Conservation (phyloP, 164 flowering plant genomes). For the Nymphaea colorata region DNA sequence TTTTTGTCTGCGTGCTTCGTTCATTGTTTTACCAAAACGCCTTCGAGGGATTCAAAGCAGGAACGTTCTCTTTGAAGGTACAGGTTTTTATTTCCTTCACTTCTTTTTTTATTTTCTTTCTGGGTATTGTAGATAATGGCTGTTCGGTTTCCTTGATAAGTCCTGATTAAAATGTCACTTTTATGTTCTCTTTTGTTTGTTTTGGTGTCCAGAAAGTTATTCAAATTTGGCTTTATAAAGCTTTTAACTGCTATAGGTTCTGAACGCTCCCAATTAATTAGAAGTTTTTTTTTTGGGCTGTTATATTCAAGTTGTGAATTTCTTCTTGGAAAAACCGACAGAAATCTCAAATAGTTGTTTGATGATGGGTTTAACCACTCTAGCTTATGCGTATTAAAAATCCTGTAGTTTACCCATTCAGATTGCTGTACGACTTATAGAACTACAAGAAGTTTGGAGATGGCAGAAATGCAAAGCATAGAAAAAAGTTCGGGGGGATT, state of each 20-base stretch:
- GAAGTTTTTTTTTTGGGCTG: not conserved
- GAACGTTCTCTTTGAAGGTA: not conserved
- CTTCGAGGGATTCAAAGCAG: not conserved
- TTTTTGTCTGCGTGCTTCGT: not conserved
- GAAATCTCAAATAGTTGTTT: too few species aligned
- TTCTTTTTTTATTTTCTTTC: too few species aligned
- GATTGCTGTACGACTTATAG: not conserved
- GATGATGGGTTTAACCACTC: too few species aligned
- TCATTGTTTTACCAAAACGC: not conserved
- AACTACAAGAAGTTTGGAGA: not conserved
- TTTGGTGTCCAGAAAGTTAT: too few species aligned
- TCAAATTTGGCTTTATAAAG: not conserved
- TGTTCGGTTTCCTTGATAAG: not conserved
- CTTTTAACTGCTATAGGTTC: conserved; percentile 12
- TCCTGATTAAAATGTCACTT: not conserved
- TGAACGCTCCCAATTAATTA: not conserved
- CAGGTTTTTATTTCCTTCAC: not conserved
- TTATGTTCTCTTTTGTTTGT: not conserved
- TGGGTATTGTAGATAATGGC: not conserved
- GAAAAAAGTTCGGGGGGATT: conserved; percentile 3
- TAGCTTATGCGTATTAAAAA: too few species aligned
- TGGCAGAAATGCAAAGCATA: conserved; percentile 24
- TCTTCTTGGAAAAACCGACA: too few species aligned
- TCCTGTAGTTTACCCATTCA: not conserved
- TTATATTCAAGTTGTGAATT: too few species aligned